Base-by-base conservation (phyloP, 371 early-diverging fungal species). In the Mycotypha africana region DNA sequence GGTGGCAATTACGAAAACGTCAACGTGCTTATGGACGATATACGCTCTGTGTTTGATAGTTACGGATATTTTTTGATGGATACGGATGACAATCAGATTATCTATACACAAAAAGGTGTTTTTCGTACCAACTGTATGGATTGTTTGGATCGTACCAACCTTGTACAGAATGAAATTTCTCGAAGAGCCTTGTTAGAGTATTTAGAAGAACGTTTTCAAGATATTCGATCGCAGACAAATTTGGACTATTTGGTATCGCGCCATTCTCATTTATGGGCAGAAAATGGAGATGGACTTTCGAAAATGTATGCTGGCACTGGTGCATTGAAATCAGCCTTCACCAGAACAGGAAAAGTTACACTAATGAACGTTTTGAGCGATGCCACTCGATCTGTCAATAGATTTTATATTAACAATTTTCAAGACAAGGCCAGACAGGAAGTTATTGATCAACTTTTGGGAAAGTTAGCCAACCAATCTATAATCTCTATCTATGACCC, bases 221-320 rank as follows among this genome's bases (percentile, higher is more conserved):
- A 38, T 11, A 41, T 21, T 16, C 28, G 39, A 22, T 8, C 38
- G 14, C 31, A 49, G 11, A 33, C 56, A 11, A 49, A 57, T 20
- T 42, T 65, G 15, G 62, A 61, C 1, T 45, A 49, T 4, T 23
- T 80, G 1, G 46, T 67, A 23, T 30, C 61, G 28, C 57, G 58
- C 4, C 84, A 83, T 58, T 78, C 80, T 2, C 76, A 84, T 36
- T 56, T 96, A n/a, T 98, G 95, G 95, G 92, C 91, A 2, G 85
- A 91, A 49, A 95, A 99, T 62, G 99, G 97, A 1, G 97, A 99
- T 62, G 78, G 78, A 34, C 60, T 99, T 2, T 92, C 94, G 20
- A 82, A 81, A 35, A 89, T 97, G 21, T 99, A 99, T 66, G 88
- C 99, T 2, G 99, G 99, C 12, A 99, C 99, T 22, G 92, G 93